Evolutionary conservation across 345 rosid species (phyloP).

Genomic region (Eucalyptus grandis): DNA sequence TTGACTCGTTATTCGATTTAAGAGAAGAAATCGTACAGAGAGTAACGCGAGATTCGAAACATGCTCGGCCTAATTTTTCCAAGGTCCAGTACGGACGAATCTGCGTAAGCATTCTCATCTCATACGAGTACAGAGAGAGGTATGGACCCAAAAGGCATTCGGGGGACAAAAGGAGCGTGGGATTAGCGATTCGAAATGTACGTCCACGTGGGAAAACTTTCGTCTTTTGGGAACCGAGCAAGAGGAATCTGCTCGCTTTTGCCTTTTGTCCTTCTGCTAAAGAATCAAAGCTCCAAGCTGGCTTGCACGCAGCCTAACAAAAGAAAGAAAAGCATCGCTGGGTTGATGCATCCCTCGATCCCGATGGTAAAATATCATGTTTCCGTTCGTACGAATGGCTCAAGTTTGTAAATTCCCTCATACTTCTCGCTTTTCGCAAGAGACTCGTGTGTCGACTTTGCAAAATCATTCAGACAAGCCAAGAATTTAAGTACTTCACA

Average conservation of each 20-base stretch:
- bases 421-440: neutral
- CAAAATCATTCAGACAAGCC: neutral
- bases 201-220: neutral
- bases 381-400: neutral
- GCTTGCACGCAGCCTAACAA: neutral
- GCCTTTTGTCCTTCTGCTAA: neutral
- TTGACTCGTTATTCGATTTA: neutral
- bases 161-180: neutral
- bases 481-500: neutral
- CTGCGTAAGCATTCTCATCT: neutral
- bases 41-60: neutral
- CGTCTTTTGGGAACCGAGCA: neutral
- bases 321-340: neutral
- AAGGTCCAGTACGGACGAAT: neutral
- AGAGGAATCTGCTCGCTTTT: neutral
- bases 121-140: neutral
- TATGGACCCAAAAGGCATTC: neutral
- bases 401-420: neutral
- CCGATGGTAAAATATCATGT: neutral
- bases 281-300: neutral
- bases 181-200: neutral
- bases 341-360: neutral
- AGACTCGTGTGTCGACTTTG: neutral
- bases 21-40: neutral
- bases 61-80: neutral